A percentile compares a stretch with the other conserved stretches of the same genome.
These are phyloP conservation scores for Mortierella sp. DNA, from an alignment of 371 early-diverging fungal genomes.

Conservation along the genomic window DNA sequence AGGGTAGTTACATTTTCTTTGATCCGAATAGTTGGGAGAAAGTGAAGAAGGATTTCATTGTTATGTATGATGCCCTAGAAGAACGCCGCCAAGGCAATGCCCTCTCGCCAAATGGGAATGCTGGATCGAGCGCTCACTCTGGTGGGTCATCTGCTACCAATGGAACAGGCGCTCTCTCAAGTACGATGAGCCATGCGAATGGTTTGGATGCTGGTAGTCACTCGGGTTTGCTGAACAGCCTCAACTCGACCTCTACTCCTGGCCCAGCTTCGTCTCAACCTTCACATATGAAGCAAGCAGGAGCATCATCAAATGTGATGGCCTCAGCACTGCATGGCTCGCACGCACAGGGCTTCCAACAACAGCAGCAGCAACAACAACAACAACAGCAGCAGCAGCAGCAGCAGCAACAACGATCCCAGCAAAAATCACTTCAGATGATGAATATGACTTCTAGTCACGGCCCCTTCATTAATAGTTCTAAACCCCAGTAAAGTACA, in stretches of 20 bases:
- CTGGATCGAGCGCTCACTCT: background rate
- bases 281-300: conserved; percentile 25
- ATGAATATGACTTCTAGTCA: conserved; percentile 38
- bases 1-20: conserved; percentile 87
- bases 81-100: conserved; percentile 68
- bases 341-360: conserved; percentile 18
- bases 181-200: conserved; percentile 15
- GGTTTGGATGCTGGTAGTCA: conserved; percentile 25
- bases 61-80: conserved; percentile 87
- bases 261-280: conserved; percentile 14
- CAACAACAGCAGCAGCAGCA: conserved; percentile 42
- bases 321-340: conserved; percentile 13
- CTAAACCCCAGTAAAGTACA: conserved; percentile 19
- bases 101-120: conserved; percentile 18
- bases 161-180: conserved; percentile 20
- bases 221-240: conserved; percentile 31
- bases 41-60: conserved; percentile 84
- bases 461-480: conserved; percentile 25
- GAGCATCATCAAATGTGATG: conserved; percentile 2
- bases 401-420: conserved; percentile 33
- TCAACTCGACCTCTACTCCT: conserved; percentile 35
- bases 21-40: conserved; percentile 87
- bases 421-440: conserved; percentile 46
- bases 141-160: conserved; percentile 16
- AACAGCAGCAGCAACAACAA: conserved; percentile 31